Evolutionary conservation across 2,329 filamentous ascomycete genomes (phyloP), one percentile per base, ranked within the genome.

Genomic region (Fusarium marasasianum): DNA sequence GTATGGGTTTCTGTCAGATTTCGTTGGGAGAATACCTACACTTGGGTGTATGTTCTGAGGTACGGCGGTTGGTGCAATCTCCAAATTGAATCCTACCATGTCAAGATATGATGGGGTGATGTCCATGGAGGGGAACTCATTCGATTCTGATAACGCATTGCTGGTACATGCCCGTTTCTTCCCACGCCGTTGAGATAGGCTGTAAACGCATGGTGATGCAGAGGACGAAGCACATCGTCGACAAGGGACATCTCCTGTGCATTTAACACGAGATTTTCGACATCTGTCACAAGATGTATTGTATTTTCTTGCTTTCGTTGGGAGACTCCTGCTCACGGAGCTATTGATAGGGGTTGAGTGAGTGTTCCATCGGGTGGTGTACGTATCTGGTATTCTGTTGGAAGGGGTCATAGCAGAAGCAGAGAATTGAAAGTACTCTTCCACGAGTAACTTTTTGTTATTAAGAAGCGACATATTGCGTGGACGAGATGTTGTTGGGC

Each of bases 201-300:
- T 69, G 14, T 69, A 69, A 15, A 53, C 24, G 20, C 66, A 69
- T 8, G 33, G 4, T 37, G n/a, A 5, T 2, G 9, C 31, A 5
- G 43, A 31, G 0, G 56, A 63, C 0, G 38, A 6, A 12, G 35
- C 24, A 17, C 66, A 69, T 45, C 66, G 38, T 3, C 37, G 44
- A 37, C 66, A 69, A 22, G 64, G 66, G 8, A 53, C 29, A 0
- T 56, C 66, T 6, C 66, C 66, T 15, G 64, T 38, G 7, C 66
- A 69, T 43, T 56, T 69, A 9, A 69, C 66, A 3, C 64, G 54
- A 6, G 66, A 69, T 10, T 47, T 68, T 15, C 66, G 50, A 17
- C 66, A 69, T 24, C 33, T n/a, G 15, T 69, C 66, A 33, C 66
- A 69, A n/a, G 66, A 69, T 5, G 38, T 63, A 4, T 69, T 69